Conservation (phyloP, 1,139 yeast species). For the Debaryomyces psychrophilus region DNA sequence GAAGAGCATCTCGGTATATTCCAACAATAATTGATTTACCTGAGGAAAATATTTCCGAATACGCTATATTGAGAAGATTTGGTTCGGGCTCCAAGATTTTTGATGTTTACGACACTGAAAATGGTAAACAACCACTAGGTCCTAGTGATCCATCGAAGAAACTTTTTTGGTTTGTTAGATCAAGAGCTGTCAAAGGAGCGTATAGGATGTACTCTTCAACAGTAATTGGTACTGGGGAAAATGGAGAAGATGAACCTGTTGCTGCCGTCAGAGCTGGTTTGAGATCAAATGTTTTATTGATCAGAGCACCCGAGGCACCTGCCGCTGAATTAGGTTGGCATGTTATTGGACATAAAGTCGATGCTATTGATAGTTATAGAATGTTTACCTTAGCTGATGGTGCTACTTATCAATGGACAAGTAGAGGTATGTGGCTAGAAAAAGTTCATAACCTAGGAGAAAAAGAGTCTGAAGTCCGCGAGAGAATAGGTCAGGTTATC, state of each 20-base stretch:
- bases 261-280: conserved; percentile 64
- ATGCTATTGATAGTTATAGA: conserved; percentile 61
- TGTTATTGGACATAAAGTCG: conserved; percentile 59
- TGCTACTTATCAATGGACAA: conserved; percentile 65
- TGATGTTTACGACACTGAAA: conserved; percentile 54
- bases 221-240: conserved; percentile 41
- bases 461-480: conserved; percentile 63
- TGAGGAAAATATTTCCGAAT: conserved; percentile 38
- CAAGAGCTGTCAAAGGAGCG: conserved; percentile 67
- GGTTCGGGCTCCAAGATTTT: conserved; percentile 61
- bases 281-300: conserved; percentile 57
- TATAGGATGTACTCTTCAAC: conserved; percentile 55
- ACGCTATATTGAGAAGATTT: conserved; percentile 53
- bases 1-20: conserved; percentile 57
- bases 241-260: conserved; percentile 57
- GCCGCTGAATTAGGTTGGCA: conserved; percentile 67
- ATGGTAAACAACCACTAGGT: conserved; percentile 38
- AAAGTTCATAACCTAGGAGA: conserved; percentile 59
- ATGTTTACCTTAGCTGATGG: conserved; percentile 63
- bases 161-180: conserved; percentile 56
- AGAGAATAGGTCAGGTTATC: conserved; percentile 57
- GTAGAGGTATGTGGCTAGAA: conserved; percentile 59
- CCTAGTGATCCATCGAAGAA: conserved; percentile 42
- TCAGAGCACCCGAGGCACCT: conserved; percentile 51
- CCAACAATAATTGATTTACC: conserved; percentile 54